These are phyloP conservation scores for Colletotrichum tamarilloi DNA, from an alignment of 2,329 filamentous ascomycete genomes.

Conservation along the genomic window DNA sequence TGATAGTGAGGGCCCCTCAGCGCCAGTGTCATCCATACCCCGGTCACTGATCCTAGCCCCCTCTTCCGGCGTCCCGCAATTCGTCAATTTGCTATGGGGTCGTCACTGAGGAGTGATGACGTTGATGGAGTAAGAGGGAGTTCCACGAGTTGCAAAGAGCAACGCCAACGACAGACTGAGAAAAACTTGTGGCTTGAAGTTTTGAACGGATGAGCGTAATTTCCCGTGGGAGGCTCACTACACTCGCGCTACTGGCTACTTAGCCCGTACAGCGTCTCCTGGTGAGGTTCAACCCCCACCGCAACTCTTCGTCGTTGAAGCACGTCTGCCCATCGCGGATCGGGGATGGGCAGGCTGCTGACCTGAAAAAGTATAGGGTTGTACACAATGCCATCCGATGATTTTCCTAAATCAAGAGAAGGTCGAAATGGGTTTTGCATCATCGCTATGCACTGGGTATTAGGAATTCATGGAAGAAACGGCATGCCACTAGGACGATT, in stretches of 20 bases:
- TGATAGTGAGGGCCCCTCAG: neutral
- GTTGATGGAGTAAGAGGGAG: neutral
- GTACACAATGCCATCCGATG: neutral
- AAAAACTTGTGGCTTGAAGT: neutral
- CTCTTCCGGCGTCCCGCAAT: neutral
- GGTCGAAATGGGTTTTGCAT: conserved; percentile 7
- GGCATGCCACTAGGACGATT: neutral
- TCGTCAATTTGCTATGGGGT: neutral
- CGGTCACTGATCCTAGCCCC: neutral
- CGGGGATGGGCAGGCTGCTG: neutral
- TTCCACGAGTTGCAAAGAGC: neutral
- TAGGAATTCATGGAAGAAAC: neutral
- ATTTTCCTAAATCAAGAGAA: neutral
- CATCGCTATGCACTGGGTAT: conserved; percentile 1
- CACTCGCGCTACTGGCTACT: neutral
- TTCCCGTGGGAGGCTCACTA: neutral
- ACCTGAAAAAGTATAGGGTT: neutral
- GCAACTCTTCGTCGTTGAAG: conserved; percentile 10
- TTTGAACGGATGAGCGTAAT: neutral
- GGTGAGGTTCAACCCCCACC: conserved; percentile 20
- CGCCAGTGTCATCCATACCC: neutral
- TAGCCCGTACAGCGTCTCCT: neutral
- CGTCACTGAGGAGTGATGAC: neutral
- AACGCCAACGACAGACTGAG: neutral
- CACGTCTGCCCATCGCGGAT: neutral